Evolutionary conservation across 257 asterid species (phyloP), one percentile per base, ranked within the genome.

Genomic region (Plantago ovata): DNA sequence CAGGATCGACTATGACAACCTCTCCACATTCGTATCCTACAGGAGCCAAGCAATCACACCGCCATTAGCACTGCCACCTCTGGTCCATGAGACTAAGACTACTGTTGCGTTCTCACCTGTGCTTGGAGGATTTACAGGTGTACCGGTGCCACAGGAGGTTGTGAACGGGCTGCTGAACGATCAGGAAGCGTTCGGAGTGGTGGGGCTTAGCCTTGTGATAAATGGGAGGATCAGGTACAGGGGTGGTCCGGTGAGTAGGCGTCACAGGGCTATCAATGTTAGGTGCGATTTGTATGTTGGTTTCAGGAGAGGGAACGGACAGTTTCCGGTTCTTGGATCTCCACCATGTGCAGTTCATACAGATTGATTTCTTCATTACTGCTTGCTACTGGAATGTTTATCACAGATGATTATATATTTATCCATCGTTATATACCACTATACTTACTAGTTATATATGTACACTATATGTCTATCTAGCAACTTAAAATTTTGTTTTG

Each of bases 331-430:
- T 13, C 13, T 50, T 22, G 56, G 56, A 22, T 20, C 23, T 50
- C 56, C 38, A 10, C 56, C 56, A 1, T 50, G 56, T 50, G 56
- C 23, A 15, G 56, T 50, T 50, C 23, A 50, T 50, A 36, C 21
- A 16, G 23, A 50, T 50, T 50, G 55, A 50, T 28, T 28, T 28
- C 7, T 28, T 28, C 36, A 28, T 8, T 28, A 28, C 36, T 28
- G 36, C 36, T 28, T 28, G 36, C 36, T 3, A 28, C 36, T 28
- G 36, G 36, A 28, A 28, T 28, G 36, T 28, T 28, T n/a, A n/a
- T n/a, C n/a, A n/a, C n/a, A n/a, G n/a, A n/a, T n/a, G n/a, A n/a
- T n/a, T n/a, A n/a, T n/a, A n/a, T n/a, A n/a, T n/a, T n/a, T n/a
- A n/a, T n/a, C n/a, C n/a, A n/a, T n/a, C n/a, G n/a, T n/a, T n/a